phyloP scores from a whole-genome alignment of 208 protist genomes.

The Vickermania ingenoplastis region DNA sequence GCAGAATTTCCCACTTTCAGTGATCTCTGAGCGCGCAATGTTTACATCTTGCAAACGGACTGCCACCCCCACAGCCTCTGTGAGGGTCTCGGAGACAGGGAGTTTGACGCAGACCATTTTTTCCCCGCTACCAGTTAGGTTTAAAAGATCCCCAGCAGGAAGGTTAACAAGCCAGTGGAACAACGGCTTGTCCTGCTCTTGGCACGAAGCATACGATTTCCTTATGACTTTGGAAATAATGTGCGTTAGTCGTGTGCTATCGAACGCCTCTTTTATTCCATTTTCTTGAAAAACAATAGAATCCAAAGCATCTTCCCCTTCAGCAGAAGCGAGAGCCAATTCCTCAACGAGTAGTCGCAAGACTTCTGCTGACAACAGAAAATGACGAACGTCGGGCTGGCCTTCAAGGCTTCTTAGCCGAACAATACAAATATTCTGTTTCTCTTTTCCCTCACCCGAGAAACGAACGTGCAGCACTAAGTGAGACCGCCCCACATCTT shows the following conservation, averaged over 20 bases:
- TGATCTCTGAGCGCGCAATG: not conserved
- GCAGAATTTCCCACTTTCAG: not conserved
- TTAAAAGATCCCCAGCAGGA: not conserved
- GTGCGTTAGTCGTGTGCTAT: slow-evolving; percentile 2
- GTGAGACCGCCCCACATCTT: slow-evolving; percentile 2
- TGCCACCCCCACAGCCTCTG: not conserved
- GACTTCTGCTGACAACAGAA: slow-evolving; percentile 17
- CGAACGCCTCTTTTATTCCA: slow-evolving; percentile 6
- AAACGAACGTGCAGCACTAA: slow-evolving; percentile 6
- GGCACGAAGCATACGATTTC: slow-evolving; percentile 2
- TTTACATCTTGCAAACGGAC: not conserved
- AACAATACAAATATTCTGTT: slow-evolving; percentile 5
- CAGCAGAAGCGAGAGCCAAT: slow-evolving; percentile 13
- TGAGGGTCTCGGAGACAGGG: not conserved
- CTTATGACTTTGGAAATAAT: not conserved
- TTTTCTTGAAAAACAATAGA: slow-evolving; percentile 10
- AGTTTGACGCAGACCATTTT: not conserved
- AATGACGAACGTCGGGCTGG: not conserved
- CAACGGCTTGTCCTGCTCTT: not conserved
- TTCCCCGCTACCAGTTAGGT: not conserved
- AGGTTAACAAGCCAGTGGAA: slow-evolving; percentile 10
- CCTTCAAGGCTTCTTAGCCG: not conserved
- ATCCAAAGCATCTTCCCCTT: slow-evolving; percentile 4
- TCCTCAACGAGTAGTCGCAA: slow-evolving; percentile 25
- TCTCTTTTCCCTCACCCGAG: not conserved